Base-by-base conservation (phyloP, 805 yeast genomes). In the Lipomyces lipofer region DNA sequence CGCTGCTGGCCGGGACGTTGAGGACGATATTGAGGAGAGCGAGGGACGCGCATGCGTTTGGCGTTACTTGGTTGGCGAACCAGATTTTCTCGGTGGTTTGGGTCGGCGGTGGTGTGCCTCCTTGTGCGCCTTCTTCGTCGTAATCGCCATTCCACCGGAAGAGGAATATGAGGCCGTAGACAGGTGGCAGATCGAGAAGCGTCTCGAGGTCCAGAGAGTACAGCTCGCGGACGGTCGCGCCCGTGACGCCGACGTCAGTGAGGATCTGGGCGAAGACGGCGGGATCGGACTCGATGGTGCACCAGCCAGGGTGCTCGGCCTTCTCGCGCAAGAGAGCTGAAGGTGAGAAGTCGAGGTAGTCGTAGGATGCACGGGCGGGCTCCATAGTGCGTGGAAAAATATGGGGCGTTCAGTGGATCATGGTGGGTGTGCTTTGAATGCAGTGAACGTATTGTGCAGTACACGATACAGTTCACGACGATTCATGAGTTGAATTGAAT, bases 241-340 rank as follows among this genome's bases (percentile, higher is more conserved):
- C 58, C 13, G 30, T 32, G 6, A 56, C 60, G 27, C 58, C 60
- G 6, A 43, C 25, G 5, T 56, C 57, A 19, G 21, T 44, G 29
- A 52, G 19, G 10, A 56, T 44, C 25, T 50, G 47, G 13, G 47
- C 32, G 21, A 56, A 52, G 15, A 56, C 39, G 17, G 49, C 58
- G 24, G 60, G 60, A 45, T 56, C 60, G 30, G 53, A 52, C 49
- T 56, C 60, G 12, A 56, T 24, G 17, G 58, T 52, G 15, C 57
- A 39, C 60, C 60, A 56, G 30, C 57, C 39, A 15, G 9, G n/a
- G 33, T 40, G 30, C 13, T 51, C 27, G 35, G 13, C 12, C 32
- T 49, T 51, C 32, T 55, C 54, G 4, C 17, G 32, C 36, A 47
- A 22, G 3, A 52, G 39, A 9, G n/a, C 32, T 21, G 15, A 33